Conservation (phyloP, 2,329 filamentous ascomycete species). For the Beauveria pseudobassiana region DNA sequence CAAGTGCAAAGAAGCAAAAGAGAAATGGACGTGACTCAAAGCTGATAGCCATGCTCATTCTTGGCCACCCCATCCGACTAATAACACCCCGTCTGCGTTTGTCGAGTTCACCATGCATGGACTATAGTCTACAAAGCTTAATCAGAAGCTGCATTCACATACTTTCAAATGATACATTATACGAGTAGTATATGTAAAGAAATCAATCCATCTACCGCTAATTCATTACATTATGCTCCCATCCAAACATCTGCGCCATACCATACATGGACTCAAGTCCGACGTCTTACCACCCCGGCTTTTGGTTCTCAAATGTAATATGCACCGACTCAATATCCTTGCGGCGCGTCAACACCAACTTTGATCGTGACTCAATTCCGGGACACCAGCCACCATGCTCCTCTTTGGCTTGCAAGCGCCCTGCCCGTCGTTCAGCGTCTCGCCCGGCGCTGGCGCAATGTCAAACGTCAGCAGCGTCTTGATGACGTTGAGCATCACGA, state of each 20-base stretch:
- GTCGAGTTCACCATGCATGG: too few species aligned
- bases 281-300: background rate
- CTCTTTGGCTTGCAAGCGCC: background rate
- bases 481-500: constrained; percentile 7
- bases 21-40: too few species aligned
- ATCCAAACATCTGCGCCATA: background rate
- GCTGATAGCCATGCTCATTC: too few species aligned
- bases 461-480: constrained; percentile 10
- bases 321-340: background rate
- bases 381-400: constrained; percentile 4
- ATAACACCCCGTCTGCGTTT: too few species aligned
- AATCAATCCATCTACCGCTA: too few species aligned
- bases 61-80: too few species aligned
- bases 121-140: too few species aligned
- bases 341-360: constrained; percentile 1
- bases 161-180: too few species aligned
- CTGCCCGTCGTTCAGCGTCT: background rate
- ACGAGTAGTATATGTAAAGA: too few species aligned
- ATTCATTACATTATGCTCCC: background rate
- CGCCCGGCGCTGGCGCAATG: background rate
- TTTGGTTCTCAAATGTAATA: constrained; percentile 6
- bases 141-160: too few species aligned
- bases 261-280: background rate
- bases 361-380: background rate
- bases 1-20: too few species aligned